These are phyloP conservation scores for Paramecium sonneborni DNA, from an alignment of 73 alveolate genomes.

Conservation along the genomic window DNA sequence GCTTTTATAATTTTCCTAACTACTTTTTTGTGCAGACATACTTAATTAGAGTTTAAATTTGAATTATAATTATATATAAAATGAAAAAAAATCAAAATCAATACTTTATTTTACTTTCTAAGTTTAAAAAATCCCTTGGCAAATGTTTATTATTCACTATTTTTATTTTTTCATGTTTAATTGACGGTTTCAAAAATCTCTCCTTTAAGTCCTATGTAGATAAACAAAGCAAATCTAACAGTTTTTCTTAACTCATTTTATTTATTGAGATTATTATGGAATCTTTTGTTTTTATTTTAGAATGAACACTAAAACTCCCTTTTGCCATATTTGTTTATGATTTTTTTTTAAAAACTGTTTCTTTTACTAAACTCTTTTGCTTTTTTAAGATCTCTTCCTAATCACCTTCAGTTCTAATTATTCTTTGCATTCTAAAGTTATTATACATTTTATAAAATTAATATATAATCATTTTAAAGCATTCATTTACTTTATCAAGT, in stretches of 20 bases:
- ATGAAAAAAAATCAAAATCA: background rate
- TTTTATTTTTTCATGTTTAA: background rate
- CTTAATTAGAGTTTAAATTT: background rate
- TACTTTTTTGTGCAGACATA: background rate
- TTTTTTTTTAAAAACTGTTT: background rate
- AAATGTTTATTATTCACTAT: background rate
- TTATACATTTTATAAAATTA: background rate
- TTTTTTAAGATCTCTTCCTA: background rate
- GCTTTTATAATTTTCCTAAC: background rate
- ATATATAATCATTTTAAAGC: slow-evolving; percentile 22
- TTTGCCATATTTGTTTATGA: background rate
- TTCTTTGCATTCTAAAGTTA: background rate
- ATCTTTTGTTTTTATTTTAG: background rate
- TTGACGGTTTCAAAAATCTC: slow-evolving; percentile 12
- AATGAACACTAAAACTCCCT: background rate
- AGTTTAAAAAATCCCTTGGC: background rate
- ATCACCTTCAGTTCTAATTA: background rate
- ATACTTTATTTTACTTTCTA: background rate
- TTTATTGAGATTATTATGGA: background rate
- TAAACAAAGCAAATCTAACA: background rate
- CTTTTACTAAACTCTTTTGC: background rate
- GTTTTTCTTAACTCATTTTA: background rate
- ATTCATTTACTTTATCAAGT: slow-evolving; percentile 42
- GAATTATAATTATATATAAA: background rate
- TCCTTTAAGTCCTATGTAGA: slow-evolving; percentile 14